Evolutionary conservation across 2,329 filamentous ascomycete genomes (phyloP), one percentile per base, ranked within the genome.

Genomic region (Penicillium polonicum): DNA sequence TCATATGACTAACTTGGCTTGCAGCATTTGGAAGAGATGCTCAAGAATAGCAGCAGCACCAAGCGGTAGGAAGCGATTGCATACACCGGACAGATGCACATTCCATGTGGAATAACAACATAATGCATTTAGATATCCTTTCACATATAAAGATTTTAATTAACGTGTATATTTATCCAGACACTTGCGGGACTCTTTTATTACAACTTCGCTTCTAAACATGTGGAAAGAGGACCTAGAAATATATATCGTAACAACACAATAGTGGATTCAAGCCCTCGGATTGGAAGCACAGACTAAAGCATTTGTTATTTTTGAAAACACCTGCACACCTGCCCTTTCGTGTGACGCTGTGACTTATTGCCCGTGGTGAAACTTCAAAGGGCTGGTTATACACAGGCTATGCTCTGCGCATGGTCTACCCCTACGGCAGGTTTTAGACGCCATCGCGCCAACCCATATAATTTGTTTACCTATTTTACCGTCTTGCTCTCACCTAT

Each of bases 21-120:
- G 15, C 48, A 77, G 74, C 75, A 77, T 65, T 71, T 78, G 64
- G 72, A 76, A 19, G 70, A 74, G 46, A 73, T 76, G 69, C 68
- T 75, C 21, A 74, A 73, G 65, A 72, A 62, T 52, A 67, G 67
- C 52, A 70, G 65, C 45, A 67, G 67, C 54, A 69, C 65, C 46
- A 74, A 72, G 59, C 72, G 72, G 48, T 66, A 57, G 43, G 48
- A 31, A 61, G 31, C 58, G 50, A 60, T 51, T 53, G 57, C 51
- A 59, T 62, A 49, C 49, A 56, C n/a, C 42, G 36, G 38, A 19
- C 48, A 36, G 19, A 52, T 63, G 49, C 60, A 59, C 21, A 60
- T 55, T 45, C 38, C 42, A 31, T 38, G n/a, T 33, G 29, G 38
- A 55, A 51, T 39, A 48, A 50, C 21, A 41, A 43, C 38, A 33